Evolutionary conservation across 768 basidiomycete genomes (phyloP).

Genomic region (Rhizopogon vinicolor): DNA sequence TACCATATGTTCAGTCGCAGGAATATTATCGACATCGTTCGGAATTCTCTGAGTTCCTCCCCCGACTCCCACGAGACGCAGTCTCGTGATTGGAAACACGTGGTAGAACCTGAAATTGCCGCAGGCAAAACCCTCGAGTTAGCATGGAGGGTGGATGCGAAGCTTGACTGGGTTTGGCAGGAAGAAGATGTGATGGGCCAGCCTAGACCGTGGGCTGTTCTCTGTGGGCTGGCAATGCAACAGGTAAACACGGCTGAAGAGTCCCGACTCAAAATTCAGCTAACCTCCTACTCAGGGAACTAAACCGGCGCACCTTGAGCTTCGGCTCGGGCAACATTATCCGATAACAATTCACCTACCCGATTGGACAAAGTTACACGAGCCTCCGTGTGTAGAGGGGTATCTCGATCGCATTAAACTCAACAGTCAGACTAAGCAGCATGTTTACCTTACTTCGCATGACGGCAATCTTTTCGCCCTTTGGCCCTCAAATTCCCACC

Average conservation of each 20-base stretch:
- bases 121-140: slow-evolving; percentile 62
- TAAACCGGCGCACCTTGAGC: slow-evolving; percentile 56
- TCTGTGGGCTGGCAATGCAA: slow-evolving; percentile 70
- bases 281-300: slow-evolving; percentile 24
- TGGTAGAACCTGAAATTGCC: slow-evolving; percentile 50
- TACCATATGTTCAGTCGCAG: slow-evolving; percentile 52
- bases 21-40: slow-evolving; percentile 62
- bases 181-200: slow-evolving; percentile 61
- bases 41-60: slow-evolving; percentile 47
- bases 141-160: slow-evolving; percentile 71
- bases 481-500: slow-evolving; percentile 46
- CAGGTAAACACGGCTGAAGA: slow-evolving; percentile 44
- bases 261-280: neutral
- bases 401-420: slow-evolving; percentile 72
- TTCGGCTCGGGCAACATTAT: slow-evolving; percentile 70
- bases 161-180: slow-evolving; percentile 85
- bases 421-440: slow-evolving; percentile 51
- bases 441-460: slow-evolving; percentile 67
- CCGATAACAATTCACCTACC: slow-evolving; percentile 39
- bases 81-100: slow-evolving; percentile 51
- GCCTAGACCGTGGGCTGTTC: slow-evolving; percentile 62
- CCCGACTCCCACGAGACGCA: slow-evolving; percentile 5
- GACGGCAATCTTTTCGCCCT: slow-evolving; percentile 69
- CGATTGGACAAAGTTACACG: slow-evolving; percentile 45
- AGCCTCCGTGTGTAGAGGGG: slow-evolving; percentile 84